A percentile compares a stretch with the other conserved stretches of the same genome.
phyloP scores from a whole-genome alignment of 345 rosid genomes.

The Microthlaspi erraticum region DNA sequence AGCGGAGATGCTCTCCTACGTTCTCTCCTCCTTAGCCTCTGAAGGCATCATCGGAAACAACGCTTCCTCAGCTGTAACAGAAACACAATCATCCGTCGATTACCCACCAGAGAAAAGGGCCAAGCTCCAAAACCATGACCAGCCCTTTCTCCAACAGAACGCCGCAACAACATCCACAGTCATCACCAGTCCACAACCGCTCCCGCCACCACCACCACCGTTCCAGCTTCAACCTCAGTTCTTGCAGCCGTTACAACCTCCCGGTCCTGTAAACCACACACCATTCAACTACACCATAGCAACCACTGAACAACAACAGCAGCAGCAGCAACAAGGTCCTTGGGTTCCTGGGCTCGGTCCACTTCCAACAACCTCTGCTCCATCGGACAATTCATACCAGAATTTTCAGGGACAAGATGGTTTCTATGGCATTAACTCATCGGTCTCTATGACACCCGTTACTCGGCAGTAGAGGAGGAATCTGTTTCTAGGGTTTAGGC shows the following conservation, averaged over 20 bases:
- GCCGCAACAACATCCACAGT: conserved; percentile 65
- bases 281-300: conserved; percentile 60
- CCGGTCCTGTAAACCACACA: conserved; percentile 53
- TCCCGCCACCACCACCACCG: conserved; percentile 59
- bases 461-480: conserved; percentile 61
- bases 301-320: conserved; percentile 48
- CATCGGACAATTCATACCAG: conserved; percentile 61
- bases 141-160: conserved; percentile 56
- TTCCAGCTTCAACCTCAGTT: conserved; percentile 55
- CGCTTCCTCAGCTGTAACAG: conserved; percentile 29
- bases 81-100: conserved; percentile 50
- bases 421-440: conserved; percentile 63
- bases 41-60: conserved; percentile 69
- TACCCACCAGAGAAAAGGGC: conserved; percentile 72
- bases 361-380: conserved; percentile 54
- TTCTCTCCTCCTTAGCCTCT: conserved; percentile 89
- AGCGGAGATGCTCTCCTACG: conserved; percentile 90
- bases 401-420: conserved; percentile 75
- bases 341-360: conserved; percentile 49
- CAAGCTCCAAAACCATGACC: conserved; percentile 67
- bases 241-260: conserved; percentile 59
- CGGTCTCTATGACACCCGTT: conserved; percentile 66
- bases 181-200: conserved; percentile 53
- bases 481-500: conserved; percentile 15
- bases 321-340: conserved; percentile 55